Conservation (phyloP, 1,284 basidiomycete species). For the Boletus sp. region DNA sequence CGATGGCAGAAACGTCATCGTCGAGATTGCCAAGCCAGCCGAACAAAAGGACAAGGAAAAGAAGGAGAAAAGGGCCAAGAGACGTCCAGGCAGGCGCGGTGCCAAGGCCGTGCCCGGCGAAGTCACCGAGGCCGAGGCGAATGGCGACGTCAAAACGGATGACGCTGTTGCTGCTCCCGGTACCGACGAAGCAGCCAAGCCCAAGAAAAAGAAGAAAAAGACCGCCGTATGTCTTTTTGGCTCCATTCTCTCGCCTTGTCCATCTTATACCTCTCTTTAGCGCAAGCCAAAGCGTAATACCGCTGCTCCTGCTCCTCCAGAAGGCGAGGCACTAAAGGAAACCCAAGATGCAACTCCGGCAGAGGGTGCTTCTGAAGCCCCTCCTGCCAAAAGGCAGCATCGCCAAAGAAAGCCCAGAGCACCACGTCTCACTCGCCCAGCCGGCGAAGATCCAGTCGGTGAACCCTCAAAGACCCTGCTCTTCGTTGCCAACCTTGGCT, state of each 20-base stretch:
- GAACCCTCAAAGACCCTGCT: constrained; percentile 82
- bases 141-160: constrained; percentile 61
- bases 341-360: constrained; percentile 35
- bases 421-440: constrained; percentile 56
- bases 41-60: constrained; percentile 80
- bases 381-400: constrained; percentile 44
- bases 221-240: constrained; percentile 42
- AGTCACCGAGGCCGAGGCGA: constrained; percentile 80
- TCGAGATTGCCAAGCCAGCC: constrained; percentile 86
- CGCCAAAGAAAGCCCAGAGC: constrained; percentile 60
- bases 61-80: constrained; percentile 70
- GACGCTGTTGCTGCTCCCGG: constrained; percentile 42
- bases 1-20: constrained; percentile 80
- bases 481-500: constrained; percentile 94
- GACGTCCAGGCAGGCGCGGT: constrained; percentile 75
- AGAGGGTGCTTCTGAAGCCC: constrained; percentile 35
- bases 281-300: constrained; percentile 53
- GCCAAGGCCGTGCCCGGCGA: constrained; percentile 80
- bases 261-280: constrained; percentile 33
- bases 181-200: constrained; percentile 58
- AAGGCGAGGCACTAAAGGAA: constrained; percentile 36
- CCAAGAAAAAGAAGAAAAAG: constrained; percentile 82
- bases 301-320: constrained; percentile 34
- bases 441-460: constrained; percentile 73
- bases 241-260: constrained; percentile 3